phyloP scores from a whole-genome alignment of 1,139 yeast species.

The Wickerhamomyces sp. region DNA sequence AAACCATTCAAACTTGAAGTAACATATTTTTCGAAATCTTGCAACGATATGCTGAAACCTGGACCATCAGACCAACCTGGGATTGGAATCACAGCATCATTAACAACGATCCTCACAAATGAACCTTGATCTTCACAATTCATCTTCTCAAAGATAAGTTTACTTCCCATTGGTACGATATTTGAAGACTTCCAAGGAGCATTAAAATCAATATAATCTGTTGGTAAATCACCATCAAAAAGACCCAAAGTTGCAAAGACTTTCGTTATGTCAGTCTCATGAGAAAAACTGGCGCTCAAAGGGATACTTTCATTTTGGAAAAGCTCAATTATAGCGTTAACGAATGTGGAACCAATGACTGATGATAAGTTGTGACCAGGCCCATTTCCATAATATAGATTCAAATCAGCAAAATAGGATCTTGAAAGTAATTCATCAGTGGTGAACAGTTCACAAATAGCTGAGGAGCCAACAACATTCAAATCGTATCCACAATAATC shows the following conservation, averaged over 20 bases:
- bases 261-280: slow-evolving; percentile 18
- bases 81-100: slow-evolving; percentile 54
- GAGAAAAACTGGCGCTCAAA: slow-evolving; percentile 15
- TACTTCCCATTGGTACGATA: slow-evolving; percentile 52
- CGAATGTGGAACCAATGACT: slow-evolving; percentile 42
- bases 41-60: slow-evolving; percentile 40
- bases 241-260: slow-evolving; percentile 42
- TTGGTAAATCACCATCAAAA: slow-evolving; percentile 27
- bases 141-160: slow-evolving; percentile 44
- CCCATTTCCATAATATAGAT: slow-evolving; percentile 43
- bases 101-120: slow-evolving; percentile 42
- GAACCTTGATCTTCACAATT: slow-evolving; percentile 25
- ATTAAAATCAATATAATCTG: slow-evolving; percentile 33
- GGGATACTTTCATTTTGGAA: slow-evolving; percentile 22
- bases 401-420: slow-evolving; percentile 40
- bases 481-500: slow-evolving; percentile 50
- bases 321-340: slow-evolving; percentile 43
- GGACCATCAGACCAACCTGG: slow-evolving; percentile 44
- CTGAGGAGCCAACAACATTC: slow-evolving; percentile 42
- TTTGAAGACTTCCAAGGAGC: slow-evolving; percentile 43
- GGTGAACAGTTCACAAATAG: slow-evolving; percentile 48
- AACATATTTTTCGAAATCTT: slow-evolving; percentile 24
- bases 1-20: slow-evolving; percentile 10
- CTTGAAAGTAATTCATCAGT: slow-evolving; percentile 41
- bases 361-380: slow-evolving; percentile 43